Percentiles rank a stretch among this genome's conserved stretches.
These are phyloP conservation scores for Fusarium nygamai DNA, from an alignment of 2,329 filamentous ascomycete genomes.

Conservation along the genomic window DNA sequence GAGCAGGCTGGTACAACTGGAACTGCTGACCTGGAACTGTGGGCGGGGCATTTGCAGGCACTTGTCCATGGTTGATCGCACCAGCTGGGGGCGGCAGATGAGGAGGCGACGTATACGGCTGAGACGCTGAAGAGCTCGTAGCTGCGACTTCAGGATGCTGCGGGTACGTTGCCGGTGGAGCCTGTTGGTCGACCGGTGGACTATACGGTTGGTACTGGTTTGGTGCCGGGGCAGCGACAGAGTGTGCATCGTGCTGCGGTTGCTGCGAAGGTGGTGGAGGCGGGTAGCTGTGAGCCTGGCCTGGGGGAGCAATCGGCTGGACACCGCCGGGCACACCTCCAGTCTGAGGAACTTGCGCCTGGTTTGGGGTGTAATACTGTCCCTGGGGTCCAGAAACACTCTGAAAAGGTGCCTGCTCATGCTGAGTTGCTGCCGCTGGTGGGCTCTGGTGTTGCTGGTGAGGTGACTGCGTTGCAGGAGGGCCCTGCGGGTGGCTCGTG, in stretches of 20 bases:
- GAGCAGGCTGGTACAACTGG: neutral
- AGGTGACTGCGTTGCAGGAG: neutral
- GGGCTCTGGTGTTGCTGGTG: neutral
- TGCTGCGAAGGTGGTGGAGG: neutral
- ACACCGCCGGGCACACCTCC: too few relatives aligned
- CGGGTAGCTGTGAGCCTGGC: neutral
- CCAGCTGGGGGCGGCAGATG: neutral
- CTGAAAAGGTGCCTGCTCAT: neutral
- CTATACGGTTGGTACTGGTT: neutral
- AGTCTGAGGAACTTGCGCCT: neutral
- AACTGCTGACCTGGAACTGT: neutral
- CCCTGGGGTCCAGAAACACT: neutral
- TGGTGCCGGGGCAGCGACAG: neutral
- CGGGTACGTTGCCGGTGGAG: neutral
- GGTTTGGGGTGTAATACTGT: neutral
- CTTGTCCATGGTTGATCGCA: neutral
- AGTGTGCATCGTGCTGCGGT: neutral
- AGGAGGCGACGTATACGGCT: neutral
- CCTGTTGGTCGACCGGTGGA: neutral
- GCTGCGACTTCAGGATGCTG: neutral
- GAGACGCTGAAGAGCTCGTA: rapidly evolving
- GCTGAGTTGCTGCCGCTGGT: neutral
- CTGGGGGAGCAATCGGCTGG: neutral
- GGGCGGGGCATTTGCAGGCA: neutral
- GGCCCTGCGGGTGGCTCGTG: neutral